Evolutionary conservation across 805 yeast genomes (phyloP).

Genomic region (Saccharomycopsis sp.): DNA sequence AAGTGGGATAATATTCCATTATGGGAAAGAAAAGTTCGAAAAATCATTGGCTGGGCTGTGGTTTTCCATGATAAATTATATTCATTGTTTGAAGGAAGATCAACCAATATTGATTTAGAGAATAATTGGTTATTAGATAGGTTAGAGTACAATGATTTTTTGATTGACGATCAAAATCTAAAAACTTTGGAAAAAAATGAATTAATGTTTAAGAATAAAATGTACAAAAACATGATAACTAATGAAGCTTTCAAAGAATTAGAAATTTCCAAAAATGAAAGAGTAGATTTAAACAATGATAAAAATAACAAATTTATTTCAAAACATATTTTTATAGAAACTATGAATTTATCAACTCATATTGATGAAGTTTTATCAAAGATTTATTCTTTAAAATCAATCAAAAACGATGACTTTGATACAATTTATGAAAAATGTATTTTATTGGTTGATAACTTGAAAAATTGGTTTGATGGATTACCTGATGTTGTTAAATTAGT

Average conservation of each 20-base stretch:
- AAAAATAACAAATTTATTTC: conserved; percentile 3
- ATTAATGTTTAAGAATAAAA: conserved; percentile 16
- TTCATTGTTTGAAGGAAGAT: conserved; percentile 22
- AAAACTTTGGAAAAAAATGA: conserved; percentile 11
- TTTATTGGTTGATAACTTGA: conserved; percentile 17
- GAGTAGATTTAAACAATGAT: conserved; percentile 1
- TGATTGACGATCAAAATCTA: conserved; percentile 17
- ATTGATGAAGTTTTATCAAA: conserved; percentile 20
- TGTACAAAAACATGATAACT: conserved; percentile 17
- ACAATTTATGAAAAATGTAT: conserved; percentile 17
- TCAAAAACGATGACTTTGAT: conserved; percentile 21
- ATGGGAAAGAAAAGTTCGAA: conserved; percentile 24
- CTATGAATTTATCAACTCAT: conserved; percentile 21
- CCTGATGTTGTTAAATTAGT: conserved; percentile 15
- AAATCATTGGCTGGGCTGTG: conserved; percentile 21
- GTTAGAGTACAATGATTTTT: conserved; percentile 19
- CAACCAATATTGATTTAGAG: conserved; percentile 20
- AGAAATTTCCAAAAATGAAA: conserved; percentile 2
- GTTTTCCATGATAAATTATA: conserved; percentile 23
- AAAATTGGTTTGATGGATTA: conserved; percentile 20
- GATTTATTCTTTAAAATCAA: conserved; percentile 21
- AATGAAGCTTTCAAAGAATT: conserved; percentile 12
- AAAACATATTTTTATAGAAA: conserved; percentile 21
- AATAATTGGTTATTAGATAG: conserved; percentile 22
- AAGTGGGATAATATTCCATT: conserved; percentile 22